Evolutionary conservation across 257 asterid species (phyloP), one percentile per base, ranked within the genome.

Genomic region (Solanum sitiens): DNA sequence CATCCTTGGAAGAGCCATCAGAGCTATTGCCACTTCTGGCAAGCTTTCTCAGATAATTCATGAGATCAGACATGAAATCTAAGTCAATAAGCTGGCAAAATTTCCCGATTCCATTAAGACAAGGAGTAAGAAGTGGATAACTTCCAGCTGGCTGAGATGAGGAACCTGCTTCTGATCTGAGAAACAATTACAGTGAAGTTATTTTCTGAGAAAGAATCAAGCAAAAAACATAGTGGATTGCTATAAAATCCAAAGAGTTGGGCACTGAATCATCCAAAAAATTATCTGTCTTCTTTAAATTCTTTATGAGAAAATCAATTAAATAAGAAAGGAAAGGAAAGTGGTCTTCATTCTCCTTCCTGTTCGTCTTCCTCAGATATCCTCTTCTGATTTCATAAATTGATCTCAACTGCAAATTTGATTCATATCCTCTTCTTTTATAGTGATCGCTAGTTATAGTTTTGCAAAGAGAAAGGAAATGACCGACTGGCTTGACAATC

Each of bases 41-140:
- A 88, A 97, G 99, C 94, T 91, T 94, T 87, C 98, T 90, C 89
- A 97, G 91, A 89, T 90, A 91, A 25, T 92, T 90, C 98, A 95
- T 93, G 45, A 97, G 96, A 90, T 97, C 99, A 80, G 98, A 93
- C 99, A 97, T 97, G 89, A 94, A 97, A 88, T 94, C 98, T 90
- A 97, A 87, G 94, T 97, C 99, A 59, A 97, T 93, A 23, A 96
- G 93, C 87, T 97, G 99, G 73, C 99, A 90, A 83, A 94, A 96
- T 63, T 94, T 94, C 77, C 99, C 99, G 59, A 97, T 96, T 88
- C 99, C 99, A 87, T 93, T 89, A 91, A 97, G 90, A 91, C 98
- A 94, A 59, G 98, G 95, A 87, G 91, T 97, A 86, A 97, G 99
- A 63, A 97, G 91, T 59, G 99, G 99, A 90, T 94, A 96, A 77